A percentile compares a stretch with the other conserved stretches of the same genome.
These are phyloP conservation scores for Lentinula novae-zelandiae DNA, from an alignment of 1,284 basidiomycete genomes.

Conservation along the genomic window DNA sequence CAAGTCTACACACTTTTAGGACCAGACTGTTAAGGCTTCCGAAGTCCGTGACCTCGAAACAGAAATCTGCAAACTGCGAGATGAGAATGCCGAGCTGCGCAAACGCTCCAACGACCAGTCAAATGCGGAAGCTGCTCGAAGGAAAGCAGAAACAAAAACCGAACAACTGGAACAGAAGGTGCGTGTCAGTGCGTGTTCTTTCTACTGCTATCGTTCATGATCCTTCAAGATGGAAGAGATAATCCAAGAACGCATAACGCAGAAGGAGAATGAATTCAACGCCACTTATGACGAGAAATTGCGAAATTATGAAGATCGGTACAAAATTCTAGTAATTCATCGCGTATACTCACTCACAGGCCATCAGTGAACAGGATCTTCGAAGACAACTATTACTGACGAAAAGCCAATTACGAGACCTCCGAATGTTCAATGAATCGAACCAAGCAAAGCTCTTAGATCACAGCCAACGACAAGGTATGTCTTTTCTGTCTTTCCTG, in stretches of 20 bases:
- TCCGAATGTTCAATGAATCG: slow-evolving; percentile 87
- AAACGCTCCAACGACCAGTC: slow-evolving; percentile 65
- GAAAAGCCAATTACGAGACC: slow-evolving; percentile 85
- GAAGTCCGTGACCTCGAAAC: slow-evolving; percentile 74
- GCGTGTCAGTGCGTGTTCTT: slow-evolving; percentile 19
- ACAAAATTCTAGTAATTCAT: slow-evolving; percentile 16
- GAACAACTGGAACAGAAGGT: slow-evolving; percentile 86
- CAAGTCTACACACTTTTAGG: slow-evolving; percentile 36
- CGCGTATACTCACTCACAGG: background rate
- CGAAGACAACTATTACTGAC: slow-evolving; percentile 82
- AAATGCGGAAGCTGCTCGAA: slow-evolving; percentile 69
- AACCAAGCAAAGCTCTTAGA: slow-evolving; percentile 90
- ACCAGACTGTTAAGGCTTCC: slow-evolving; percentile 85
- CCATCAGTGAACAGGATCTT: slow-evolving; percentile 80
- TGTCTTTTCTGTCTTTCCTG: slow-evolving; percentile 16
- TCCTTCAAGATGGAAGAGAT: slow-evolving; percentile 79
- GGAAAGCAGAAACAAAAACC: slow-evolving; percentile 69
- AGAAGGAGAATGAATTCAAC: slow-evolving; percentile 93
- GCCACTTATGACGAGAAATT: slow-evolving; percentile 96
- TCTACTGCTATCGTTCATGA: background rate
- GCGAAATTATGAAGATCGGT: slow-evolving; percentile 94
- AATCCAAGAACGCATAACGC: slow-evolving; percentile 79
- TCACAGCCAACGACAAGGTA: slow-evolving; percentile 85
- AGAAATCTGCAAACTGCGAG: slow-evolving; percentile 67
- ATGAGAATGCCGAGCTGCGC: slow-evolving; percentile 79